These are phyloP conservation scores for Bjerkandera adusta DNA, from an alignment of 1,284 basidiomycete species.

Conservation along the genomic window DNA sequence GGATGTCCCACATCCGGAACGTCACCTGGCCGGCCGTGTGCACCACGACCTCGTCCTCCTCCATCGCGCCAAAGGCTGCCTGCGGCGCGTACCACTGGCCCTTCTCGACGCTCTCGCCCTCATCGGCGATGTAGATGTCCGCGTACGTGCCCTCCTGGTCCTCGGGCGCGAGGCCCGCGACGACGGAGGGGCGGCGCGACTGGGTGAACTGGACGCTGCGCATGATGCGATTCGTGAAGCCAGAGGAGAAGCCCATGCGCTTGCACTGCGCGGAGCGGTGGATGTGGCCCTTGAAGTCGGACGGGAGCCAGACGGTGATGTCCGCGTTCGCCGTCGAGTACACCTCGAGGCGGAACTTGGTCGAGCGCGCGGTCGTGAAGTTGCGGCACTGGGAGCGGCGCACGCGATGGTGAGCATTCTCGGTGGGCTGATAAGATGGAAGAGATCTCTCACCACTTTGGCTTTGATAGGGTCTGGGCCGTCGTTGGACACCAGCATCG, in stretches of 20 bases:
- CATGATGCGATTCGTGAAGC: conserved; percentile 69
- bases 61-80: conserved; percentile 21
- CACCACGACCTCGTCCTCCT: conserved; percentile 59
- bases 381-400: conserved; percentile 60
- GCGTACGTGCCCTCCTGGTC: conserved; percentile 24
- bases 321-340: conserved; percentile 53
- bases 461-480: conserved; percentile 52
- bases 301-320: conserved; percentile 71
- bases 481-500: conserved; percentile 59
- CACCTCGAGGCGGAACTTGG: conserved; percentile 64
- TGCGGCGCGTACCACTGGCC: conserved; percentile 17
- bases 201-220: conserved; percentile 57
- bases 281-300: conserved; percentile 71
- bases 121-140: conserved; percentile 32
- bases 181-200: conserved; percentile 29
- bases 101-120: conserved; percentile 18
- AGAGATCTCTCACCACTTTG: conserved; percentile 57
- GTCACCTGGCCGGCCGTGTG: conserved; percentile 55
- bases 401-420: not conserved
- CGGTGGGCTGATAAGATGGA: not conserved
- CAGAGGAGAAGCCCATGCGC: conserved; percentile 60
- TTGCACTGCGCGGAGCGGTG: conserved; percentile 41
- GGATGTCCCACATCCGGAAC: conserved; percentile 78
- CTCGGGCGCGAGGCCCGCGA: conserved; percentile 15
- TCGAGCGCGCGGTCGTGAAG: conserved; percentile 46